Base-by-base conservation (phyloP, 768 basidiomycete species). In the Mycena pura region DNA sequence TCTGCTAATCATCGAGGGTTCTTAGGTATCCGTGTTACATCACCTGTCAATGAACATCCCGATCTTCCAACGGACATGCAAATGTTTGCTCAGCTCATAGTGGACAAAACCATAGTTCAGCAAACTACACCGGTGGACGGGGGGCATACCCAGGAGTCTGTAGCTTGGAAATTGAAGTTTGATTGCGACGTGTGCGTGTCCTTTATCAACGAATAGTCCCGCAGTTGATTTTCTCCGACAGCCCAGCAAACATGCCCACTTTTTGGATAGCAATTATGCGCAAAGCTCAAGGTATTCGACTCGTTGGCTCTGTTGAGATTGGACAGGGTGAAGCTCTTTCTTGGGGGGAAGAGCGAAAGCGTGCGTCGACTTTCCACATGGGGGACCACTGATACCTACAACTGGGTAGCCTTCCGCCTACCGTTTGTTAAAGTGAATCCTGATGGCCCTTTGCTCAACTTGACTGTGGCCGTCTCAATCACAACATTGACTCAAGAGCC, bases 61-160 rank as follows among this genome's bases (percentile, higher is more conserved):
- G 50, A 52, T 52, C 50, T 52, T 28, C 36, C 38, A 40, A 27
- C 8, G 29, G 22, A n/a, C n/a, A 52, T 52, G 50, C 36, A 52
- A 41, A 52, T 52, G 39, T 52, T 41, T 52, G 50, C 50, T n/a
- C 50, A 52, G 38, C 50, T 52, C 50, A 52, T 52, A 28, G 50
- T 51, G 7, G 38, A 51, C 4, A 21, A 13, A 24, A 24, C 22
- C 34, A 38, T 51, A 4, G 22, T 51, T 13, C 36, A 40, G 27
- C 50, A 41, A 28, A 17, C 50, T 40, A n/a, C 19, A 21, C 39
- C 51, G 27, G 51, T 52, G 39, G 51, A 52, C 36, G 5, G 28
- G 14, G 40, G 34, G n/a, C 24, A 41, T 6, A 44, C 27, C n/a
- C 17, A 29, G 27, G 15, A 41, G 29, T 39, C 49, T 38, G 21